phyloP scores from a whole-genome alignment of 2,329 filamentous ascomycete species.

The Xylaria sp. region DNA sequence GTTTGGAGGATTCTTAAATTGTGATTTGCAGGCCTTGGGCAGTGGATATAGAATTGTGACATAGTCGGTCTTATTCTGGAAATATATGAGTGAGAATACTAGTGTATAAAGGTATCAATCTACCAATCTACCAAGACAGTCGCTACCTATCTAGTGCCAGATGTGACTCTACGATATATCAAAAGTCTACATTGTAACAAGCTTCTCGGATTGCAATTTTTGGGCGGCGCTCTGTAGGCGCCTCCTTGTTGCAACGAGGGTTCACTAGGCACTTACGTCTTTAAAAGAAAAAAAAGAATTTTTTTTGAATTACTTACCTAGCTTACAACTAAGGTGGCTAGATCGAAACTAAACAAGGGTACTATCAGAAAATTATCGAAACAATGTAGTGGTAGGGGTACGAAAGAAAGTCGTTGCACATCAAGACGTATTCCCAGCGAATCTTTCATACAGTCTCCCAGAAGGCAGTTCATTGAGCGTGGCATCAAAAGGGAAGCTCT shows the following conservation, averaged over 20 bases:
- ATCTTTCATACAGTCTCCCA: neutral
- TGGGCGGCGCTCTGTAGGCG: neutral
- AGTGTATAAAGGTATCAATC: neutral
- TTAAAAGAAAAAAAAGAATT: too few species aligned
- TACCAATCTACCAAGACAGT: neutral
- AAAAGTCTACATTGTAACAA: neutral
- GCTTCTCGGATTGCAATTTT: neutral
- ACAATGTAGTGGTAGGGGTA: too few species aligned
- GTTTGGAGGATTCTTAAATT: neutral
- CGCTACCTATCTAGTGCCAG: neutral
- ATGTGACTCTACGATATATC: neutral
- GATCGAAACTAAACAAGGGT: too few species aligned
- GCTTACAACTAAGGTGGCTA: too few species aligned
- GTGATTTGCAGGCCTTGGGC: neutral
- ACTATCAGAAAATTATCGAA: neutral
- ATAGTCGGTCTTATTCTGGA: neutral
- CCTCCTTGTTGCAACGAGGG: neutral
- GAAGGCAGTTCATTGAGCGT: slow-evolving; percentile 5
- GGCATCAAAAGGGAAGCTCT: slow-evolving; percentile 26
- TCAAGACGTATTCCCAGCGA: neutral
- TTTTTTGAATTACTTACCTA: too few species aligned
- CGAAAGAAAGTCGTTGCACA: neutral
- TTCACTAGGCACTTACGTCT: too few species aligned
- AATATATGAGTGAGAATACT: neutral
- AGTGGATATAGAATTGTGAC: neutral